phyloP scores from a whole-genome alignment of 2,329 filamentous ascomycete genomes.

The Botrytis porri region DNA sequence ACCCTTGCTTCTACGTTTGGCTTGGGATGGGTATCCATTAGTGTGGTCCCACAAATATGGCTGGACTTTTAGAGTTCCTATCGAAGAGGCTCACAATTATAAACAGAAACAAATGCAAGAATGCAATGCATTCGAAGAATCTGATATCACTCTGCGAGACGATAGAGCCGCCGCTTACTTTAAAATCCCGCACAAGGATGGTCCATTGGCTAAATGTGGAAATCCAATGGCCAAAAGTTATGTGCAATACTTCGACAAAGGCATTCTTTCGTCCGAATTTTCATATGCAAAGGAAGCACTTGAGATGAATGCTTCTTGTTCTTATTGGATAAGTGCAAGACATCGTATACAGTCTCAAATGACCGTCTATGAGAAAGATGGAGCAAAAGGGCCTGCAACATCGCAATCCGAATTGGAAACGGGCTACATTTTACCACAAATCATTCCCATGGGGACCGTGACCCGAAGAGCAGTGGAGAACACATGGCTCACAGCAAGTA shows the following conservation, averaged over 20 bases:
- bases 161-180: constrained; percentile 71
- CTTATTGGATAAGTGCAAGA: constrained; percentile 96
- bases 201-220: constrained; percentile 76
- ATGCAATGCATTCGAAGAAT: constrained; percentile 76
- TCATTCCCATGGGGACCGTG: constrained; percentile 98
- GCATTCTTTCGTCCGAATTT: constrained; percentile 82
- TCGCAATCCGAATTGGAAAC: constrained; percentile 31
- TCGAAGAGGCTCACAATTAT: constrained; percentile 61
- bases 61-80: constrained; percentile 83
- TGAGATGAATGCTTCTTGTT: constrained; percentile 98
- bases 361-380: constrained; percentile 79
- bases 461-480: constrained; percentile 94
- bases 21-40: constrained; percentile 86
- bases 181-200: constrained; percentile 96
- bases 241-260: constrained; percentile 84
- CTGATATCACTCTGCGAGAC: constrained; percentile 60
- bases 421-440: constrained; percentile 91
- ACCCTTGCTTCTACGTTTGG: constrained; percentile 75
- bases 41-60: constrained; percentile 92
- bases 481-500: constrained; percentile 96
- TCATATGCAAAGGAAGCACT: constrained; percentile 89
- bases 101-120: constrained; percentile 66
- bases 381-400: constrained; percentile 30
- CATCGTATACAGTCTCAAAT: constrained; percentile 94
- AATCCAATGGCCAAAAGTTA: constrained; percentile 93